phyloP scores from a whole-genome alignment of 306 rosid genomes.

The Medicago lupulina region DNA sequence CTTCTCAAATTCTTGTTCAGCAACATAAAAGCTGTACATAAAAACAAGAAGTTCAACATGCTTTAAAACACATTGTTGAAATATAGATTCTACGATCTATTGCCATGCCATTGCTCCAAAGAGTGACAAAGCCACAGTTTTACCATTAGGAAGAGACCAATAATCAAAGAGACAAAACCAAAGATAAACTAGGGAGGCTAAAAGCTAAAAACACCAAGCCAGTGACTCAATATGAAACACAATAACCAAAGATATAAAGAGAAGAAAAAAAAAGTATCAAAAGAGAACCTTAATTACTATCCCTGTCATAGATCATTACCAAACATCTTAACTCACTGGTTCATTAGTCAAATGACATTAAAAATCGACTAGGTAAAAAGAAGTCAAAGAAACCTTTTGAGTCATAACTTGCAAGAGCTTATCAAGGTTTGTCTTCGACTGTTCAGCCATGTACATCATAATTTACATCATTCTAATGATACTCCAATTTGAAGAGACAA shows the following conservation, averaged over 20 bases:
- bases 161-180: background rate
- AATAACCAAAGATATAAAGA: too few species aligned
- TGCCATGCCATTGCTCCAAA: slow-evolving; percentile 83
- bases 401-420: slow-evolving; percentile 6
- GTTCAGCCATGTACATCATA: background rate
- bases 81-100: slow-evolving; percentile 49
- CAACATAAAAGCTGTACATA: background rate
- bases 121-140: too few species aligned
- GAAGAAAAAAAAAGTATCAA: background rate
- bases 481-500: slow-evolving; percentile 15
- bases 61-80: background rate
- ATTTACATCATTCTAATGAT: background rate
- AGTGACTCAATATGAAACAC: too few species aligned
- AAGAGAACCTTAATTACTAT: too few species aligned
- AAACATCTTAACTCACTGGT: background rate
- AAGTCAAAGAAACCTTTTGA: background rate
- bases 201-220: background rate
- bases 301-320: background rate
- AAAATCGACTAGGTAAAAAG: background rate
- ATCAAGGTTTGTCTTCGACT: slow-evolving; percentile 19
- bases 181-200: background rate
- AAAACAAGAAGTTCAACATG: background rate
- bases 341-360: background rate
- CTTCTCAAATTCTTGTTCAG: slow-evolving; percentile 63
- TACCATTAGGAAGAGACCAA: slow-evolving; percentile 1